Evolutionary conservation across 2,329 filamentous ascomycete genomes (phyloP).

Genomic region (Emericellopsis cladophorae): DNA sequence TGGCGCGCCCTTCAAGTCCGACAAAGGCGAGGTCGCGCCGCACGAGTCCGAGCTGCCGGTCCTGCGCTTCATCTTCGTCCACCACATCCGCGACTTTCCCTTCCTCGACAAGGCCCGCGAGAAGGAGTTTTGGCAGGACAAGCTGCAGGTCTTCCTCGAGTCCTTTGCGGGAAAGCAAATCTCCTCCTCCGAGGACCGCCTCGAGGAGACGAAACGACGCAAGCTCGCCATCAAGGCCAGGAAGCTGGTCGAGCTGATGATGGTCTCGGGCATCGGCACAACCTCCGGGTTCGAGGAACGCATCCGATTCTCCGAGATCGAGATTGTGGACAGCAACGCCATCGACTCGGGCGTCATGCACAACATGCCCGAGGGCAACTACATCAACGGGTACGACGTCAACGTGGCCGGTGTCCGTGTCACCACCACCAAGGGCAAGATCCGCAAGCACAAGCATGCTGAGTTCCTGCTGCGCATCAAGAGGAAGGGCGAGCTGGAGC

Average conservation of each 20-base stretch:
- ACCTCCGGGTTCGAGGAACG: slow-evolving; percentile 96
- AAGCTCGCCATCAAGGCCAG: slow-evolving; percentile 89
- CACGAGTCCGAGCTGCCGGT: slow-evolving; percentile 90
- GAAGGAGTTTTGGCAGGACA: slow-evolving; percentile 99
- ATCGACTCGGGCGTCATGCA: slow-evolving; percentile 82
- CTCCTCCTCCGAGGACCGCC: slow-evolving; percentile 86
- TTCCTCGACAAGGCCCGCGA: slow-evolving; percentile 94
- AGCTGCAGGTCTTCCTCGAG: slow-evolving; percentile 89
- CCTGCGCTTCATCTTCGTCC: slow-evolving; percentile 91
- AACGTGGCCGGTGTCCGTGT: slow-evolving; percentile 86
- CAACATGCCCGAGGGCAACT: slow-evolving; percentile 81
- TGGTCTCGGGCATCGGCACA: slow-evolving; percentile 94
- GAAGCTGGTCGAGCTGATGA: slow-evolving; percentile 97
- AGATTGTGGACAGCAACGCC: slow-evolving; percentile 86
- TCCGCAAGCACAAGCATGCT: slow-evolving; percentile 84
- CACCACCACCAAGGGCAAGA: slow-evolving; percentile 68
- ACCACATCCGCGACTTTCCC: slow-evolving; percentile 95
- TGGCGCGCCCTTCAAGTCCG: slow-evolving; percentile 87
- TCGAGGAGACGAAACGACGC: slow-evolving; percentile 89
- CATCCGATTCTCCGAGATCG: slow-evolving; percentile 91
- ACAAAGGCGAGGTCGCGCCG: slow-evolving; percentile 83
- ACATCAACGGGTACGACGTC: slow-evolving; percentile 92
- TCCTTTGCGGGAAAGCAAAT: slow-evolving; percentile 97
- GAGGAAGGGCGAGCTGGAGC: slow-evolving; percentile 59
- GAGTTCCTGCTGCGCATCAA: slow-evolving; percentile 87